Evolutionary conservation across 2,329 filamentous ascomycete species (phyloP), one percentile per base, ranked within the genome.

Genomic region (Ascochyta koolunga): DNA sequence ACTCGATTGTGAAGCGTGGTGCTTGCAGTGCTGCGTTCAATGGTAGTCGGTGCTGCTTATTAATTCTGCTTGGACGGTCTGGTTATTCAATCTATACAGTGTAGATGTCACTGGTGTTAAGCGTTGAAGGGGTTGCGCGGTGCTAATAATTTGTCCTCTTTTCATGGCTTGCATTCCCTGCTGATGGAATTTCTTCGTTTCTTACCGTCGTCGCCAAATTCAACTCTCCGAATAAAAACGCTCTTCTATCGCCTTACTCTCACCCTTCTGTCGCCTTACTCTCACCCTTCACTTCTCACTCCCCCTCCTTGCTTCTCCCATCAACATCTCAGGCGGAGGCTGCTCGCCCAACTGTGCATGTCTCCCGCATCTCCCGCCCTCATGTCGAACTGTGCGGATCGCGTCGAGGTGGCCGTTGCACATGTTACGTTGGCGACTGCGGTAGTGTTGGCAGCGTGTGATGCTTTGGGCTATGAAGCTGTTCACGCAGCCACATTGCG

Each of bases 401-500:
- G 27, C 11, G 0, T 44, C 33, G 15, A 54, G 45, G 7, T 54
- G 51, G 1, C 51, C 51, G 10, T 43, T 48, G 22, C 51, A 54
- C 9, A 19, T 38, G 25, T 35, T 31, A 4, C 5, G 18, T 16
- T 16, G 25, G 8, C 11, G 36, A 9, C 7, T 15, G 2, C 9
- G 18, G 44, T 38, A 54, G 18, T 35, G 11, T 7, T 15, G 32
- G 39, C 51, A 54, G 21, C 51, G 44, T n/a, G 16, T 31, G 33
- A 54, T 44, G 22, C 51, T 54, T 2, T 36, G 35, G 6, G 44
- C 11, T 21, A 49, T 32, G 9, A 54, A 49, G 27, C 15, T 31
- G 3, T 49, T 49, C 1, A 54, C 44, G 37, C 44, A 54, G 13
- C 44, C 51, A 19, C 51, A 54, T 3, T n/a, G 37, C 2, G 51